Conservation (phyloP, 257 asterid species). For the Thymus mandschuricus region DNA sequence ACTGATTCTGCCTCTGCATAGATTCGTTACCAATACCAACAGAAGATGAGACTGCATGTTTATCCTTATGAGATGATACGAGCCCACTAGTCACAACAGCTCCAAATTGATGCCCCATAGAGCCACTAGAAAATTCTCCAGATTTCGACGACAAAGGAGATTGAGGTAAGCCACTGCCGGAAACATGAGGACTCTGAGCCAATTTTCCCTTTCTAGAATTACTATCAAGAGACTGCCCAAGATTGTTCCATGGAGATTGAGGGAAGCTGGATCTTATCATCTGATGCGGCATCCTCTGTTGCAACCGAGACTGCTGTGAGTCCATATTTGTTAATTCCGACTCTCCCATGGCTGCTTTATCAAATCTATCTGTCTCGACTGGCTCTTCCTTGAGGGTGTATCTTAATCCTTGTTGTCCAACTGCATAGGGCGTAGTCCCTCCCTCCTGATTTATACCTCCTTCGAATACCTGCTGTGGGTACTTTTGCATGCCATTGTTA, state of each 20-base stretch:
- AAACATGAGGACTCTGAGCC: constrained; percentile 89
- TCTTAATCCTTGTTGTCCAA: constrained; percentile 78
- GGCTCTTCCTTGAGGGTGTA: constrained; percentile 92
- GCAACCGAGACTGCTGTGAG: constrained; percentile 62
- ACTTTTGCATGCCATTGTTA: constrained; percentile 68
- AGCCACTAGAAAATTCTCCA: constrained; percentile 94
- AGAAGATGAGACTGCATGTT: constrained; percentile 69
- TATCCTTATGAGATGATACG: constrained; percentile 73
- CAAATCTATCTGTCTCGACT: constrained; percentile 72
- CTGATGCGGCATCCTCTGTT: constrained; percentile 78
- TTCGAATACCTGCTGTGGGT: constrained; percentile 66
- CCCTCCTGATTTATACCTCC: constrained; percentile 76
- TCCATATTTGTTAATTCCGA: constrained; percentile 62
- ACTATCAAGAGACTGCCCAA: constrained; percentile 70
- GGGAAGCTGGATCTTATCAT: constrained; percentile 64
- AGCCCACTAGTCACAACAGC: constrained; percentile 71
- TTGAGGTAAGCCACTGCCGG: constrained; percentile 92
- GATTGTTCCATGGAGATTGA: constrained; percentile 77
- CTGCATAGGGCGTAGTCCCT: constrained; percentile 55
- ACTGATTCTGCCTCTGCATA: constrained; percentile 77
- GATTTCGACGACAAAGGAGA: constrained; percentile 97
- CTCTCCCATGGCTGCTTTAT: constrained; percentile 59
- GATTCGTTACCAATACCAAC: constrained; percentile 71
- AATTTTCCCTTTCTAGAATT: constrained; percentile 76
- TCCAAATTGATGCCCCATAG: constrained; percentile 87